phyloP scores from a whole-genome alignment of 1,284 basidiomycete genomes.

The Ceratobasidium sp. region DNA sequence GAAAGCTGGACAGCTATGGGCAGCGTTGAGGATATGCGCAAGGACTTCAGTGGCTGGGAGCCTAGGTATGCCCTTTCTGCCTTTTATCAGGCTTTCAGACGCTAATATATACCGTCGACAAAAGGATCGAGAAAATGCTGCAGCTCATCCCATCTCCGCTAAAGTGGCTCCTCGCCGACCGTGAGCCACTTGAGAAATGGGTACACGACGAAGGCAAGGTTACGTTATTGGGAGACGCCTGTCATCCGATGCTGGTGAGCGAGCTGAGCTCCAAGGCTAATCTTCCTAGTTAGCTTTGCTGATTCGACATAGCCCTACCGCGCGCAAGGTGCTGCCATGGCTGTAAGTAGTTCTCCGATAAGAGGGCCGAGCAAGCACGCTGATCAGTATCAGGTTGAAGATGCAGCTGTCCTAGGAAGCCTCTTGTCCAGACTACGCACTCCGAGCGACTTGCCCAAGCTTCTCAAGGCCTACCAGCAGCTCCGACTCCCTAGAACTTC shows the following conservation, averaged over 20 bases:
- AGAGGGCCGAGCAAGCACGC: neutral
- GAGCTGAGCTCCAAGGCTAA: neutral
- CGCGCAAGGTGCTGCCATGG: constrained; percentile 65
- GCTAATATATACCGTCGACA: neutral
- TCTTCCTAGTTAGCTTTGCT: neutral
- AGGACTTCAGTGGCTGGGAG: constrained; percentile 49
- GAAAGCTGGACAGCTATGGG: constrained; percentile 46
- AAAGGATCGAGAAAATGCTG: constrained; percentile 48
- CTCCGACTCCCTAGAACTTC: constrained; percentile 49
- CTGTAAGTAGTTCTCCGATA: constrained; percentile 53
- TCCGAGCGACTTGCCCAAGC: constrained; percentile 65
- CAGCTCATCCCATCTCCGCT: constrained; percentile 44
- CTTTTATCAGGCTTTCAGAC: neutral
- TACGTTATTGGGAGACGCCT: constrained; percentile 66
- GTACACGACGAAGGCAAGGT: constrained; percentile 63
- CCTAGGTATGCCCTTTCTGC: constrained; percentile 43
- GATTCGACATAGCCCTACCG: constrained; percentile 59
- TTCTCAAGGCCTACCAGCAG: constrained; percentile 49
- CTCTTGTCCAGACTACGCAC: constrained; percentile 69
- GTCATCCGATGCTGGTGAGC: constrained; percentile 62
- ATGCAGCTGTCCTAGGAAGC: constrained; percentile 70
- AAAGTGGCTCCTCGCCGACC: constrained; percentile 44
- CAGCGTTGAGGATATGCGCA: constrained; percentile 45
- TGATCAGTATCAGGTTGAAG: constrained; percentile 58
- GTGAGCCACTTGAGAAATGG: constrained; percentile 65